Evolutionary conservation across 2,329 filamentous ascomycete species (phyloP).

Genomic region (Cordyceps tenuipes): DNA sequence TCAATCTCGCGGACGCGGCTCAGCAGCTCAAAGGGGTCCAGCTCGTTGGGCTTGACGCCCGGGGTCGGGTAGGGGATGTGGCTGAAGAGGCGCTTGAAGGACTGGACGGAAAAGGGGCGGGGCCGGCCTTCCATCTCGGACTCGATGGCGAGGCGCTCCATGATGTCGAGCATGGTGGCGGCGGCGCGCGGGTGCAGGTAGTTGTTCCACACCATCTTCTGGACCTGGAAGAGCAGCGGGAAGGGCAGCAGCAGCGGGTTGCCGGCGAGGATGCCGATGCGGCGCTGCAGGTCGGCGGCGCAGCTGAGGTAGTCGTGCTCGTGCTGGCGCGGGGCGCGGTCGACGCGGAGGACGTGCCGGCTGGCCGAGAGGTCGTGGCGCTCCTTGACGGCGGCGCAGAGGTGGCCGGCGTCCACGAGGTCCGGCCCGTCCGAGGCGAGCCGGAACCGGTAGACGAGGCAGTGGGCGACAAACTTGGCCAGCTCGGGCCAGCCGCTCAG

Average conservation of each 20-base stretch:
- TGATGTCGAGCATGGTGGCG: slow-evolving; percentile 33
- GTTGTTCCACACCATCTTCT: slow-evolving; percentile 54
- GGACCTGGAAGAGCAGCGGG: slow-evolving; percentile 51
- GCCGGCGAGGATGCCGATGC: slow-evolving; percentile 18
- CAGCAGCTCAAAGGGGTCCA: slow-evolving; percentile 34
- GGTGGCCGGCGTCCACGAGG: slow-evolving; percentile 17
- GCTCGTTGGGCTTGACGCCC: slow-evolving; percentile 32
- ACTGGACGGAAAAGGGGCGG: slow-evolving; percentile 39
- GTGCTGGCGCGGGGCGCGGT: neutral
- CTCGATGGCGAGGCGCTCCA: slow-evolving; percentile 26
- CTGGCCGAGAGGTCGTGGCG: slow-evolving; percentile 20
- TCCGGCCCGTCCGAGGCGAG: slow-evolving; percentile 14
- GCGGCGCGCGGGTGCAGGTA: slow-evolving; percentile 50
- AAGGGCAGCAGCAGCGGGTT: slow-evolving; percentile 35
- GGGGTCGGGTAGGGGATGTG: slow-evolving; percentile 48
- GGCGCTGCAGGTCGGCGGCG: slow-evolving; percentile 26
- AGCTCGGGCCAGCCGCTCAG: slow-evolving; percentile 24
- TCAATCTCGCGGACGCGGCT: slow-evolving; percentile 33
- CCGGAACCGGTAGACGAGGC: slow-evolving; percentile 36
- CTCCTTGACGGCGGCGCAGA: slow-evolving; percentile 15
- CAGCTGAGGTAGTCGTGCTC: slow-evolving; percentile 17
- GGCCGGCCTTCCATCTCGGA: slow-evolving; percentile 18
- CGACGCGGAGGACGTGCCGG: slow-evolving; percentile 17
- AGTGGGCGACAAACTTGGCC: slow-evolving; percentile 28
- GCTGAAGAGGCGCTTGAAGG: slow-evolving; percentile 44